Evolutionary conservation across 371 early-diverging fungal genomes (phyloP).

Genomic region (Sporodiniella umbellata): DNA sequence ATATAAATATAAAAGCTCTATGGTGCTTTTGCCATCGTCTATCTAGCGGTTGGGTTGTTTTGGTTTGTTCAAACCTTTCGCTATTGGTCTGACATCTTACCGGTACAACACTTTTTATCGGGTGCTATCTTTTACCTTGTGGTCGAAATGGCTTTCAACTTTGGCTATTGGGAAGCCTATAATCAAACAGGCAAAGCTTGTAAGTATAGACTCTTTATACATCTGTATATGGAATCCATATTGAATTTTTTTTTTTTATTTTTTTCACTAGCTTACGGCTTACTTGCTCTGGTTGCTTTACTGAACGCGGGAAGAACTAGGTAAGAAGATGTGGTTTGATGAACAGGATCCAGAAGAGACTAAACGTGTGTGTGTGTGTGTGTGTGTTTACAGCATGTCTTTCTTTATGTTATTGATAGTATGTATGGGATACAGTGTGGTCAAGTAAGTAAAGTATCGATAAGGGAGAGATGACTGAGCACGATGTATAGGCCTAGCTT

Average conservation of each 20-base stretch:
- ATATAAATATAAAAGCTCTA: slow-evolving; percentile 26
- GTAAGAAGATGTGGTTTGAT: slow-evolving; percentile 21
- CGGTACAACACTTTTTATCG: slow-evolving; percentile 85
- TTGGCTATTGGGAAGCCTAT: slow-evolving; percentile 80
- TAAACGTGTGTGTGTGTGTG: too few species aligned
- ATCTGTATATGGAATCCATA: too few species aligned
- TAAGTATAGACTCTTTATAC: too few species aligned
- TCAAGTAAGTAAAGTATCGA: slow-evolving; percentile 56
- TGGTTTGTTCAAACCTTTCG: slow-evolving; percentile 78
- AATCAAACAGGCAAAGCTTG: slow-evolving; percentile 64
- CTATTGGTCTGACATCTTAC: slow-evolving; percentile 85
- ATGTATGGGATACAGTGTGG: slow-evolving; percentile 93
- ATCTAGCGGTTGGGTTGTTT: slow-evolving; percentile 64
- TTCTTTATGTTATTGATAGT: slow-evolving; percentile 95
- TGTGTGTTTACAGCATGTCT: slow-evolving; percentile 64
- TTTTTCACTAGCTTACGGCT: slow-evolving; percentile 42
- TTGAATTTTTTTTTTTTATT: too few species aligned
- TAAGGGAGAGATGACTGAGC: neutral
- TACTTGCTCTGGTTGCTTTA: slow-evolving; percentile 66
- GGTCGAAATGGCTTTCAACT: slow-evolving; percentile 89
- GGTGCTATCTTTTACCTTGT: slow-evolving; percentile 82
- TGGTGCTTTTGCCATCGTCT: slow-evolving; percentile 65
- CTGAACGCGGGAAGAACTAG: slow-evolving; percentile 88
- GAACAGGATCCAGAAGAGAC: neutral
- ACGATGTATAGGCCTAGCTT: slow-evolving; percentile 70